Base-by-base conservation (phyloP, 208 protist species). In the Trypanosoma scelopori region DNA sequence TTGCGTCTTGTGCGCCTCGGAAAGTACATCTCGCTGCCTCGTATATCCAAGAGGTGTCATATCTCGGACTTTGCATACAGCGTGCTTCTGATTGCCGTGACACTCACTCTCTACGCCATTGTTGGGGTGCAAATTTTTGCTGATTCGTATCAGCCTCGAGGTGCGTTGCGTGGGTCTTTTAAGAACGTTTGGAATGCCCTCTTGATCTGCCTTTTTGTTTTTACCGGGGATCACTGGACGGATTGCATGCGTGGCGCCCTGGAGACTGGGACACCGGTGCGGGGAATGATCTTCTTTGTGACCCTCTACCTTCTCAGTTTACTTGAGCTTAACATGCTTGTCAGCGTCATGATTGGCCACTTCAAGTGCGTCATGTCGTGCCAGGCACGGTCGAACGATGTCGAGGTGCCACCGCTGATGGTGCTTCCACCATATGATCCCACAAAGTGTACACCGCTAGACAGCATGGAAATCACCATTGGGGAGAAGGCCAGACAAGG, bases 101-200 rank as follows among this genome's bases (percentile, higher is more conserved):
- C 71, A 0, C 27, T 85, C 15, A 42, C 79, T 20, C 61, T 89
- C 23, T 93, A 85, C 67, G 70, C 82, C 0, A 25, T 85, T 28
- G 9, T 88, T 2, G 82, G 83, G 35, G 79, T 87, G 79, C 76
- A 91, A 48, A 55, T 89, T 0, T 91, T 91, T 64, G 53, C 64
- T 39, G 52, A 35, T 49, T 39, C 30, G 23, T 73, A 65, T 35
- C 16, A 41, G 2, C 9, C 67, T 18, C 16, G 13, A 20, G 20
- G 60, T 56, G 9, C 6, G 15, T 3, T 43, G 27, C 74, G 74
- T 47, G 79, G 68, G 15, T 69, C 74, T 25, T 92, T 86, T 61
- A 62, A 57, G 27, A 88, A 74, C 4, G 59, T 82, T 5, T 92
- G 85, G 85, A 64, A 64, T 0, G 69, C 80, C 0, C 47, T 85